Evolutionary conservation across 1,139 yeast species (phyloP), one percentile per base, ranked within the genome.

Genomic region (Saccharomyces hybrid): DNA sequence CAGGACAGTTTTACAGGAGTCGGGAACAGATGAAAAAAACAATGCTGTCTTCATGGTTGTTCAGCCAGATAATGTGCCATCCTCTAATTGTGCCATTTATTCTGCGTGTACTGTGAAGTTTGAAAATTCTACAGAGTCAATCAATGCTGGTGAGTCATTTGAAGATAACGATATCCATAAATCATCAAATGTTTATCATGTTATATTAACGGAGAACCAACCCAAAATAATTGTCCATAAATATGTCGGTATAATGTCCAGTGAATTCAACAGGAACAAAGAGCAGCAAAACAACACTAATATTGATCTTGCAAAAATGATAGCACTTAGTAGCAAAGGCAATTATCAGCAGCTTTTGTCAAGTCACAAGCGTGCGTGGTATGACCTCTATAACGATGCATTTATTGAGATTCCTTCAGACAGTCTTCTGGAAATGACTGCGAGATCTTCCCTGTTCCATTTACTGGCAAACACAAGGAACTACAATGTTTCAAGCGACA

Each of bases 401-500:
- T 61, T 64, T 41, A 65, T 69, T 53, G 71, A 69, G 58, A 75
- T 63, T 65, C 84, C 74, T 61, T 76, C 78, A 31, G 82, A 82
- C 60, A 71, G 73, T 11, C 66, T 82, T 47, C 66, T 84, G 28
- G 83, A 85, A 11, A 61, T 84, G 63, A 78, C 89, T 2, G 78
- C 85, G 1, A 77, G 85, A 59, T 83, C 95, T 0, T 84, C 91
- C 2, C 61, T 88, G 7, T 88, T 73, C 68, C 95, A 88, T 66
- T 72, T 88, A 56, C 67, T 83, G 44, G 80, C 95, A 7, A 87
- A 86, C 59, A 80, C 90, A 1, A 76, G 93, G 51, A 57, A 61
- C 9, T 57, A 58, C 47, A 64, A 68, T 52, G 64, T 69, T 2
- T 70, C 82, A 0, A 73, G 77, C 5, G 77, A 83, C 0, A 71